Evolutionary conservation across 2,329 filamentous ascomycete species (phyloP).

Genomic region (Cercospora sp.): DNA sequence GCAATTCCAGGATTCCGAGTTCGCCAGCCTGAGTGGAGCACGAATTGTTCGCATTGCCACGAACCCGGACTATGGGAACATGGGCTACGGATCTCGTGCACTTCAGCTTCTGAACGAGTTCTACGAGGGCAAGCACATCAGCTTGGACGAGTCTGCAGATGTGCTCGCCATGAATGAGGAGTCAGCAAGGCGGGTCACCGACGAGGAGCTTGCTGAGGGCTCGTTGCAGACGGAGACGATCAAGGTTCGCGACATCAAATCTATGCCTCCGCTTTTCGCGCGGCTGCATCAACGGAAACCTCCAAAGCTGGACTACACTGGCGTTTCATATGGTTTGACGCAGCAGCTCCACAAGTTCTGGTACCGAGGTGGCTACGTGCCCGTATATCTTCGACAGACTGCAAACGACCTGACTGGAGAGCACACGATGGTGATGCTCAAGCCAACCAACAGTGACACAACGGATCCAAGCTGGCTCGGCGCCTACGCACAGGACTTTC

Average conservation of each 20-base stretch:
- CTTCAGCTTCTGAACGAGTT: constrained; percentile 86
- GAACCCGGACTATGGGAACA: constrained; percentile 85
- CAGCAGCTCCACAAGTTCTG: constrained; percentile 89
- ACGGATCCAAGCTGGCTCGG: constrained; percentile 80
- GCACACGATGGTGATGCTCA: constrained; percentile 96
- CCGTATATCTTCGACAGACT: constrained; percentile 92
- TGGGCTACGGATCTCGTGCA: constrained; percentile 92
- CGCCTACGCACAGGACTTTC: constrained; percentile 89
- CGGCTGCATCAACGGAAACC: constrained; percentile 82
- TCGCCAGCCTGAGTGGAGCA: constrained; percentile 88
- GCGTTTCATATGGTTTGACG: constrained; percentile 93
- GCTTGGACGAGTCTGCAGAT: constrained; percentile 70
- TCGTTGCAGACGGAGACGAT: constrained; percentile 84
- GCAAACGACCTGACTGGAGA: constrained; percentile 95
- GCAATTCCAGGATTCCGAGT: constrained; percentile 97
- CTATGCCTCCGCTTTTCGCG: constrained; percentile 91
- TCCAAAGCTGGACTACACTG: constrained; percentile 82
- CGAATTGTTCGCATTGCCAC: constrained; percentile 92
- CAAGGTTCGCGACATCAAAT: constrained; percentile 81
- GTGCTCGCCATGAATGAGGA: constrained; percentile 48
- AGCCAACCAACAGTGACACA: constrained; percentile 63
- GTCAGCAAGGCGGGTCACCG: constrained; percentile 72
- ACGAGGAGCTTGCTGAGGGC: constrained; percentile 74
- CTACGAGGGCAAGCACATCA: constrained; percentile 90
- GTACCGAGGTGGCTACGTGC: constrained; percentile 83